Percentiles rank a stretch among this genome's conserved stretches.
Conservation (phyloP, 75 land plant genomes). For the Azolla pinnata region DNA sequence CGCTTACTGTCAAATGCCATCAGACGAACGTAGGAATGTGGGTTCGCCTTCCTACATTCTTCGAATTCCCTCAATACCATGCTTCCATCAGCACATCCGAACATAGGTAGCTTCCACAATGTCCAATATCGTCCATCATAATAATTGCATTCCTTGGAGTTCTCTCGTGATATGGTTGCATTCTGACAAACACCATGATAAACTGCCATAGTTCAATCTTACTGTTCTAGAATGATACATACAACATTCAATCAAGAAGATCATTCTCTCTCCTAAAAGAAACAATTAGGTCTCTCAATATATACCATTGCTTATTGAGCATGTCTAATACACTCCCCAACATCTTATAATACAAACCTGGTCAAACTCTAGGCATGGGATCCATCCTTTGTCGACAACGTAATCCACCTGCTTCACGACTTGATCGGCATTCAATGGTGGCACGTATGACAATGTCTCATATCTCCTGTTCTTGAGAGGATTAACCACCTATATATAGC, state of each 20-base stretch:
- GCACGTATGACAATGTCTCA: constrained; percentile 72
- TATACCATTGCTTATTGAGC: too few species aligned
- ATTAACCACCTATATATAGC: constrained; percentile 49
- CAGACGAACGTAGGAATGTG: constrained; percentile 10
- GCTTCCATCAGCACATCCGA: constrained; percentile 18
- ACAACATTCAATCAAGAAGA: background rate
- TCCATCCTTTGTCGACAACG: constrained; percentile 33
- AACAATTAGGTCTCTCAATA: too few species aligned
- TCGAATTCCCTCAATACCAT: constrained; percentile 16
- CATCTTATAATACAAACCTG: too few species aligned
- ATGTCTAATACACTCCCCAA: too few species aligned
- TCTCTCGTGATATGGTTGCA: background rate
- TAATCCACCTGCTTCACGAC: constrained; percentile 55
- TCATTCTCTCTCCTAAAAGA: background rate
- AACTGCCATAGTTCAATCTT: background rate
- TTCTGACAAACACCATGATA: background rate
- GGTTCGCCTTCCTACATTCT: constrained; percentile 24
- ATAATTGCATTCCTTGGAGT: constrained; percentile 5
- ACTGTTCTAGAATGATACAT: background rate
- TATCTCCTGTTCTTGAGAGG: constrained; percentile 35
- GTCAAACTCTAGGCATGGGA: constrained; percentile 64
- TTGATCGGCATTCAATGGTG: constrained; percentile 21
- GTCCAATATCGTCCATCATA: constrained; percentile 30
- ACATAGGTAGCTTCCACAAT: constrained; percentile 27
- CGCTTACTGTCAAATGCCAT: constrained; percentile 21